Percentiles rank a stretch among this genome's conserved stretches.
These are phyloP conservation scores for Cladosporium colombiae DNA, from an alignment of 2,329 filamentous ascomycete species.

Conservation along the genomic window DNA sequence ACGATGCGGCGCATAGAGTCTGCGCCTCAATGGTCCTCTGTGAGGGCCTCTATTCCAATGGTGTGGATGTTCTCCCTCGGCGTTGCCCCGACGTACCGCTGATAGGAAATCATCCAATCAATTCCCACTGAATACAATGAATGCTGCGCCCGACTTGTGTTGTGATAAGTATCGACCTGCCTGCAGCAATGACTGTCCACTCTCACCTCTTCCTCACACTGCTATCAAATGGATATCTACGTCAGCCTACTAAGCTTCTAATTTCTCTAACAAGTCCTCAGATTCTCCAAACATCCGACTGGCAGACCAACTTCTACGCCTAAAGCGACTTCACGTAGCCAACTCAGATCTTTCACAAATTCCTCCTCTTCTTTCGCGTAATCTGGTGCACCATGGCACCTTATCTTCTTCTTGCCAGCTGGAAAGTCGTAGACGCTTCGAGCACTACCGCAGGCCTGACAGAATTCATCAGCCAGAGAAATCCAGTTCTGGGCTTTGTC, in stretches of 20 bases:
- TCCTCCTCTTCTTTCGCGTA: neutral
- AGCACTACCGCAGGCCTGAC: conserved; percentile 7
- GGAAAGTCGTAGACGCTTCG: conserved; percentile 10
- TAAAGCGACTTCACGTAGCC: neutral
- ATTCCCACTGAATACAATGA: neutral
- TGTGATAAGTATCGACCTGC: neutral
- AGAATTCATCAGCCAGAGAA: conserved; percentile 9
- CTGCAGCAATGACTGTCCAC: neutral
- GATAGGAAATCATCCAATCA: neutral
- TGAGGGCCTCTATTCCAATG: neutral
- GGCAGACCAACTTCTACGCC: neutral
- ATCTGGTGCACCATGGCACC: conserved; percentile 8
- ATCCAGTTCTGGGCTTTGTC: neutral
- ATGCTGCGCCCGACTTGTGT: neutral
- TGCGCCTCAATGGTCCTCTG: neutral
- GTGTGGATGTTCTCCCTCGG: neutral
- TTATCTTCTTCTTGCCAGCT: conserved; percentile 3
- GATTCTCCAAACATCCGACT: neutral
- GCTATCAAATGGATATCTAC: neutral
- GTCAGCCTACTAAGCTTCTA: neutral
- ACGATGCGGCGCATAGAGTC: neutral
- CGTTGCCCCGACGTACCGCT: neutral
- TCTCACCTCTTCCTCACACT: neutral
- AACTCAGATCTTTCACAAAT: neutral
- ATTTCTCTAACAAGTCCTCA: neutral